A percentile compares a stretch with the other conserved stretches of the same genome.
Conservation (phyloP, 2,329 filamentous ascomycete species). For the Monosporascus sp. region DNA sequence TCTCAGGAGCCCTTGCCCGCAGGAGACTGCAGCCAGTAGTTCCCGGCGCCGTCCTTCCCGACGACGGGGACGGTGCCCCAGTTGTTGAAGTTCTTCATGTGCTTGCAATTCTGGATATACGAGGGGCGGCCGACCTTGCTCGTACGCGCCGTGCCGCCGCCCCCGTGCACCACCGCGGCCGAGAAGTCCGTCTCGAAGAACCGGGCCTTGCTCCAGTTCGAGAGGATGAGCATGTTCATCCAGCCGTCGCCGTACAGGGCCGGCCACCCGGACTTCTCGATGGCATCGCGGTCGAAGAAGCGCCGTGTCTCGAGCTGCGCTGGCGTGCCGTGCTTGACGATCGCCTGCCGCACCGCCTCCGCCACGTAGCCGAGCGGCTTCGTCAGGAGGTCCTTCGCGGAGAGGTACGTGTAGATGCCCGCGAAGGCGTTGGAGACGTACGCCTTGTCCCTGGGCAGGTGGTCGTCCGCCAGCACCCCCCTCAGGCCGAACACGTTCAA, state of each 20-base stretch:
- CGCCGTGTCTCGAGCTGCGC: conserved; percentile 23
- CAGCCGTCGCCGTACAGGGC: conserved; percentile 13
- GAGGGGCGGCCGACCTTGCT: conserved; percentile 10
- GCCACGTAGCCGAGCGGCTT: conserved; percentile 12
- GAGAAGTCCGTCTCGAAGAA: conserved; percentile 33
- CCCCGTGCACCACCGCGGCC: conserved; percentile 16
- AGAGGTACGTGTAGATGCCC: conserved; percentile 14
- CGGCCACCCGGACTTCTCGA: conserved; percentile 3
- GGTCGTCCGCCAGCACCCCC: conserved; percentile 20
- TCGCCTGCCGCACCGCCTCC: conserved; percentile 23
- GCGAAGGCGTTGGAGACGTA: conserved; percentile 16
- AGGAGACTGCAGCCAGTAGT: conserved; percentile 18
- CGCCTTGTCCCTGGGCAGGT: conserved; percentile 20
- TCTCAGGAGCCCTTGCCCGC: conserved; percentile 20
- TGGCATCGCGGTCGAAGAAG: conserved; percentile 5
- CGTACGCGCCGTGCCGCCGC: neutral
- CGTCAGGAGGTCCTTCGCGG: conserved; percentile 15
- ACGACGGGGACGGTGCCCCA: conserved; percentile 16
- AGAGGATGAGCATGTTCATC: conserved; percentile 22
- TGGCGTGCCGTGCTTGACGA: conserved; percentile 29
- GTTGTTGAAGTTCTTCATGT: conserved; percentile 6
- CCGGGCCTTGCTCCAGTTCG: conserved; percentile 29
- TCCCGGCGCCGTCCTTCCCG: conserved; percentile 17
- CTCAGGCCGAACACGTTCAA: conserved; percentile 35
- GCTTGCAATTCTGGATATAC: conserved; percentile 14